phyloP scores from a whole-genome alignment of 73 alveolate species.

The Tetrahymena borealis region DNA sequence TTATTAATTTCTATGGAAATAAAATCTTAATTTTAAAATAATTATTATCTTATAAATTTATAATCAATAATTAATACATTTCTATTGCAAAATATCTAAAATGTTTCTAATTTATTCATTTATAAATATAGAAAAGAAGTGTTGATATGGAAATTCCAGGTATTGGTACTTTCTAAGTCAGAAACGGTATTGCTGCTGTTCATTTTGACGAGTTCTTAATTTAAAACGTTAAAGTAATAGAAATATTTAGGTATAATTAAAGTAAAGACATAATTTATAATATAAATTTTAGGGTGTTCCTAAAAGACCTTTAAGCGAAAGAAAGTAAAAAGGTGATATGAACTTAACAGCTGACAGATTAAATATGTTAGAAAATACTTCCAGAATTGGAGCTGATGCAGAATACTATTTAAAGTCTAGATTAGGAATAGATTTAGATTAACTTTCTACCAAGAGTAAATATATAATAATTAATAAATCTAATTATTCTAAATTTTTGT shows the following conservation, averaged over 20 bases:
- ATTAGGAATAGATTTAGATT: conserved; percentile 30
- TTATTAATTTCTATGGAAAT: too few relatives aligned
- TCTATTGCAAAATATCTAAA: too few relatives aligned
- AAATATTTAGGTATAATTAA: background rate
- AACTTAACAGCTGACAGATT: conserved; percentile 5
- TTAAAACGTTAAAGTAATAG: background rate
- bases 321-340: conserved; percentile 39
- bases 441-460: conserved; percentile 4
- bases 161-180: conserved; percentile 35
- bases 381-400: conserved; percentile 19
- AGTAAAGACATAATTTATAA: background rate
- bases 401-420: conserved; percentile 9
- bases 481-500: too few relatives aligned
- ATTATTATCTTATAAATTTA: too few relatives aligned
- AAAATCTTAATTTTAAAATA: too few relatives aligned
- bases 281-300: conserved; percentile 7
- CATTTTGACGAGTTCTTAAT: conserved; percentile 26
- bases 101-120: background rate
- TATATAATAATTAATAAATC: too few relatives aligned
- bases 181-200: conserved; percentile 30
- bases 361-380: conserved; percentile 8
- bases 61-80: too few relatives aligned
- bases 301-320: conserved; percentile 36
- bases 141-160: conserved; percentile 43
- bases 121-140: conserved; percentile 1